Conservation (phyloP, 257 asterid genomes). For the Catharanthus roseus region DNA sequence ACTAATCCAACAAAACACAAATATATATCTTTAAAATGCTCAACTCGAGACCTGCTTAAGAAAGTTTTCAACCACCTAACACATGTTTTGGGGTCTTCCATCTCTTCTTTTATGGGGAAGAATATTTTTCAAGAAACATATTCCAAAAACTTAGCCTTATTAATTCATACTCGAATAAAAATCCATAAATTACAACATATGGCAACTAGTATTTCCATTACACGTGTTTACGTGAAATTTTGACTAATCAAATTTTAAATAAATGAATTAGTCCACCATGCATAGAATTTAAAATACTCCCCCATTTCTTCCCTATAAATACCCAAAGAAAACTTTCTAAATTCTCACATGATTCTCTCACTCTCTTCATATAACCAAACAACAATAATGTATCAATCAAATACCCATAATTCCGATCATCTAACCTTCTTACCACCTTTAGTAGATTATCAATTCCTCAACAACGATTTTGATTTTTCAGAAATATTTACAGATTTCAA, state of each 20-base stretch:
- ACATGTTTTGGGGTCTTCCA: too few species aligned
- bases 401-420: conserved; percentile 4
- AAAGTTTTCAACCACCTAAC: too few species aligned
- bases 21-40: too few species aligned
- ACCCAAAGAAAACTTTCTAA: too few species aligned
- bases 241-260: neutral
- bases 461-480: conserved; percentile 9
- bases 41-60: too few species aligned
- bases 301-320: neutral
- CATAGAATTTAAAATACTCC: neutral
- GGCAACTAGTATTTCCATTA: neutral
- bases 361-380: neutral
- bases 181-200: too few species aligned
- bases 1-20: too few species aligned
- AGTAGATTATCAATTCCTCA: conserved; percentile 7
- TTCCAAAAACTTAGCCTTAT: too few species aligned
- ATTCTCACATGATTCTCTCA: neutral
- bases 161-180: too few species aligned
- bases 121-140: too few species aligned
- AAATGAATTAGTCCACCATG: neutral
- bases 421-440: neutral
- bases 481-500: conserved; percentile 7
- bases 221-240: neutral
- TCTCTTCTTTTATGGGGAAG: too few species aligned
- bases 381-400: neutral